Conservation (phyloP, 2,329 filamentous ascomycete species). For the Aspergillus novofumigatus region DNA sequence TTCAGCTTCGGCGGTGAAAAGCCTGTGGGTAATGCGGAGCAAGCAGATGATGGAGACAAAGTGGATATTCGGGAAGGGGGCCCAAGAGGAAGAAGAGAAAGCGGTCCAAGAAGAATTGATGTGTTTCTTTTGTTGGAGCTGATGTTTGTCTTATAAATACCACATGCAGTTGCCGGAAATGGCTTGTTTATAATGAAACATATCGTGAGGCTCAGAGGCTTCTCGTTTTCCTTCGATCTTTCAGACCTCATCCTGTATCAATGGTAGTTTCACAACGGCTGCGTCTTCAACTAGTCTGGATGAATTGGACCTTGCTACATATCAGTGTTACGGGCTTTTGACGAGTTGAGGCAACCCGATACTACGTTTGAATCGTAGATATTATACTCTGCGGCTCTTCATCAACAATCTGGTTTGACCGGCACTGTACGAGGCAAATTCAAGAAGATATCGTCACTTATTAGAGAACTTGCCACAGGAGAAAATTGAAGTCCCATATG, state of each 20-base stretch:
- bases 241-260: not conserved
- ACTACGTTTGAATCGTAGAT: not conserved
- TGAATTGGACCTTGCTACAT: not conserved
- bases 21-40: slow-evolving; percentile 15
- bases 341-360: not conserved
- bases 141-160: not conserved
- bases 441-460: not conserved
- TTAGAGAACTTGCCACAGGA: not conserved
- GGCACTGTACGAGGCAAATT: too few relatives aligned
- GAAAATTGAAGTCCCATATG: not conserved
- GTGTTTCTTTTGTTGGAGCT: not conserved
- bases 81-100: slow-evolving; percentile 42
- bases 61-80: slow-evolving; percentile 42
- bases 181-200: not conserved
- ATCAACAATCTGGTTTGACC: not conserved
- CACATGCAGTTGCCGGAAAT: not conserved
- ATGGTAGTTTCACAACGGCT: not conserved
- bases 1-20: slow-evolving; percentile 28
- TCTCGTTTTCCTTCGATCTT: not conserved
- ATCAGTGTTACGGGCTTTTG: not conserved
- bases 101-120: slow-evolving; percentile 42
- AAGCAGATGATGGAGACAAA: slow-evolving; percentile 24
- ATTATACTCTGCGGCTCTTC: not conserved
- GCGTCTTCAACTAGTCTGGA: not conserved
- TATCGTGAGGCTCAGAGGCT: not conserved